Evolutionary conservation across 208 protist genomes (phyloP).

Genomic region (Leptomonas pyrrhocoris): DNA sequence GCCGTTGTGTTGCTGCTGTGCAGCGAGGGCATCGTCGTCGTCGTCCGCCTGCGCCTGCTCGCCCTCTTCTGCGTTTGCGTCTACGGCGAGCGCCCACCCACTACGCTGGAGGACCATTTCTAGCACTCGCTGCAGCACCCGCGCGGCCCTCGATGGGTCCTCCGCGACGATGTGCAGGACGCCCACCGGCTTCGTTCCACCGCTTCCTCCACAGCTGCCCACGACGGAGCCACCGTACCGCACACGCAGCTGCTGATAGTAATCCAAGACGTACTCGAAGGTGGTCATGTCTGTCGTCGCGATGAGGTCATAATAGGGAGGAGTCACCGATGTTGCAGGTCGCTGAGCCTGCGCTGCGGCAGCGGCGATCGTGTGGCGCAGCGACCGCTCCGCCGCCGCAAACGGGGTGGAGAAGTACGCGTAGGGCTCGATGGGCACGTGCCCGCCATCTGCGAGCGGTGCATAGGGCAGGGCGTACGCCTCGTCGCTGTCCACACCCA

Average conservation of each 20-base stretch:
- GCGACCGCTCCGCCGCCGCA: conserved; percentile 40
- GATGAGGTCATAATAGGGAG: conserved; percentile 77
- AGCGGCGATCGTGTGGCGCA: conserved; percentile 5
- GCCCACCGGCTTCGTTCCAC: conserved; percentile 37
- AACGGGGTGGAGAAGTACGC: conserved; percentile 53
- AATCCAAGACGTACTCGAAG: conserved; percentile 72
- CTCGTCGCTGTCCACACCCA: not conserved
- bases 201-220: no score
- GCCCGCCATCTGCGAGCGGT: not conserved
- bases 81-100: conserved; percentile 20
- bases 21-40: no score
- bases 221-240: conserved; percentile 8
- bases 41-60: conserved; percentile 3
- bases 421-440: conserved; percentile 36
- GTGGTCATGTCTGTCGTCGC: conserved; percentile 68
- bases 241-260: conserved; percentile 57
- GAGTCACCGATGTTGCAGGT: not conserved
- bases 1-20: not conserved
- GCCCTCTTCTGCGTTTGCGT: conserved; percentile 11
- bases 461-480: conserved; percentile 5
- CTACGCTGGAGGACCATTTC: conserved; percentile 51
- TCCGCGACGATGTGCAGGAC: conserved; percentile 62
- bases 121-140: conserved; percentile 60
- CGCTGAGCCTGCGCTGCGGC: no score
- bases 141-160: conserved; percentile 49